A percentile compares a stretch with the other conserved stretches of the same genome.
Evolutionary conservation across 345 rosid genomes (phyloP).

Genomic region (Syzygium oleosum): DNA sequence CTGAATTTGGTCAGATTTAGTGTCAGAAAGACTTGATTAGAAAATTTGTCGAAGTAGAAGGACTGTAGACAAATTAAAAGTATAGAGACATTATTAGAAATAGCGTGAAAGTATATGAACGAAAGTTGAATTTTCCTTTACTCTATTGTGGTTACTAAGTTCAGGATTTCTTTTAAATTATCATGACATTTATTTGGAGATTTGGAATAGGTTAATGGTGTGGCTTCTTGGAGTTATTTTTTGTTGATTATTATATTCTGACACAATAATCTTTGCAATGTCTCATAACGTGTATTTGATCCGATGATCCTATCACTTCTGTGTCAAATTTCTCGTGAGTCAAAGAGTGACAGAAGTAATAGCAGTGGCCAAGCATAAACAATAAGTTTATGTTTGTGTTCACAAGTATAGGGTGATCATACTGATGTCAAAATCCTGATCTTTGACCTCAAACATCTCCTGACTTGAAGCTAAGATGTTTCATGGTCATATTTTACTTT

Average conservation of each 20-base stretch:
- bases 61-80: neutral
- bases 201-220: neutral
- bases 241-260: neutral
- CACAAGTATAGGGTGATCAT: neutral
- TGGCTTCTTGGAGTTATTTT: neutral
- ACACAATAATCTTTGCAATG: neutral
- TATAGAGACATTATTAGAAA: neutral
- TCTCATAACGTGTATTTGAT: neutral
- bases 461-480: neutral
- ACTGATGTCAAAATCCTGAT: neutral
- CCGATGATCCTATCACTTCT: neutral
- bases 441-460: neutral
- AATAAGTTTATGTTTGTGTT: neutral
- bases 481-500: neutral
- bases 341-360: neutral
- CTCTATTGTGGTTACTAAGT: neutral
- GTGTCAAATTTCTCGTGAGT: neutral
- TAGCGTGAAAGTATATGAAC: neutral
- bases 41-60: neutral
- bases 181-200: neutral
- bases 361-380: neutral
- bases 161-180: neutral
- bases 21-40: neutral
- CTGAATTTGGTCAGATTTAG: neutral
- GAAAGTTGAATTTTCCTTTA: neutral